phyloP scores from a whole-genome alignment of 257 asterid genomes.

The Knoxia roxburghii region DNA sequence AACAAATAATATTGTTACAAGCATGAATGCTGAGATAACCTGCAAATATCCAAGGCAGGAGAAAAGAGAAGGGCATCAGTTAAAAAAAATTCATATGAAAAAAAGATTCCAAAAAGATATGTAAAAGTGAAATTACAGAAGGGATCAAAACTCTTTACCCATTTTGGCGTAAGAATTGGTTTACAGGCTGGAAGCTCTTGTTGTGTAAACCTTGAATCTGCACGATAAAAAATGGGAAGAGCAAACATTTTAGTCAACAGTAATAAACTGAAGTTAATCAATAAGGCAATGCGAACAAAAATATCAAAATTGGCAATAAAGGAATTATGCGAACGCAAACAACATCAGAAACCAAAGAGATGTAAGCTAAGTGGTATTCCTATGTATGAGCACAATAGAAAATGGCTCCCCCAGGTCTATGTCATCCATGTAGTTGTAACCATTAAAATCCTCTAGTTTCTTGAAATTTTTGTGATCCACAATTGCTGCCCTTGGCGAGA shows the following conservation, averaged over 20 bases:
- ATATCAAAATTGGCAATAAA: background rate
- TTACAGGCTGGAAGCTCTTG: constrained; percentile 99
- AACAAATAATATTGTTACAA: constrained; percentile 67
- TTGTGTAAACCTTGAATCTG: constrained; percentile 97
- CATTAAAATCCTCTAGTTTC: background rate
- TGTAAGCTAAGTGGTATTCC: background rate
- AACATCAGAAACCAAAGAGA: background rate
- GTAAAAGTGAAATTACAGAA: background rate
- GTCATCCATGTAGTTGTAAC: background rate
- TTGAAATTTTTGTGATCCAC: background rate
- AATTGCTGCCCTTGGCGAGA: background rate
- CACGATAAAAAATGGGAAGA: constrained; percentile 10
- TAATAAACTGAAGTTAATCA: background rate
- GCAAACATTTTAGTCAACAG: constrained; percentile 8
- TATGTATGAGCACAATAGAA: background rate
- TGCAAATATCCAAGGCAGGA: constrained; percentile 21
- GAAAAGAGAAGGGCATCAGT: constrained; percentile 13
- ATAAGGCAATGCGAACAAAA: background rate
- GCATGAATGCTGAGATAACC: constrained; percentile 82
- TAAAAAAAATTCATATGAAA: background rate
- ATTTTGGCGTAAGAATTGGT: constrained; percentile 92
- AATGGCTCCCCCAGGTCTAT: no score
- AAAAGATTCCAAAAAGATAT: background rate
- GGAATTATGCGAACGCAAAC: background rate
- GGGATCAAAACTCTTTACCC: constrained; percentile 45